phyloP scores from a whole-genome alignment of 179 eudicot species.

The Sideroxylon spinosum region DNA sequence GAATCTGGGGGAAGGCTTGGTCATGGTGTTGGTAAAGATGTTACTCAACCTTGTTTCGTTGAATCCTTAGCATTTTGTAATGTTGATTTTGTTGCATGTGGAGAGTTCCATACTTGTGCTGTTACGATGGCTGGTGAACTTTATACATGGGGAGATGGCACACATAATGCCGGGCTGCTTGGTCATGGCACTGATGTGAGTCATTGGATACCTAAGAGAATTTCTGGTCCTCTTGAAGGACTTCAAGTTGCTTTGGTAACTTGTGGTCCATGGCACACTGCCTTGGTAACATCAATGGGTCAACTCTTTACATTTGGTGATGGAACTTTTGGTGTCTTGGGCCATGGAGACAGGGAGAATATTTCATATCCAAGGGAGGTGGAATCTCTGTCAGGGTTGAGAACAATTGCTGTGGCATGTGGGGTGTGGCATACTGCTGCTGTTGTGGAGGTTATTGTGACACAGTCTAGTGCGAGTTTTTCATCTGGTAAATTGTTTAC shows the following conservation, averaged over 20 bases:
- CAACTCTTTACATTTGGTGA: constrained; percentile 91
- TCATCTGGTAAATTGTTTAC: constrained; percentile 80
- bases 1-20: constrained; percentile 94
- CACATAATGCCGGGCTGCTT: constrained; percentile 77
- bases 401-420: constrained; percentile 84
- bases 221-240: constrained; percentile 78
- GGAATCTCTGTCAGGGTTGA: constrained; percentile 72
- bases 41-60: constrained; percentile 59
- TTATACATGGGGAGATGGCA: constrained; percentile 93
- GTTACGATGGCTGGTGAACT: constrained; percentile 80
- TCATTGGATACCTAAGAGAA: constrained; percentile 88
- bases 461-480: constrained; percentile 63
- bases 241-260: constrained; percentile 70
- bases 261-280: constrained; percentile 97
- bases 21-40: constrained; percentile 77
- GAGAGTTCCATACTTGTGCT: constrained; percentile 89
- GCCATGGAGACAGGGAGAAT: constrained; percentile 78
- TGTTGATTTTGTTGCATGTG: constrained; percentile 87
- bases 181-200: constrained; percentile 81
- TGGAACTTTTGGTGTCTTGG: constrained; percentile 90
- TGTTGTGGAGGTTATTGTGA: constrained; percentile 84
- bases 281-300: constrained; percentile 68
- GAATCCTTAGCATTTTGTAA: constrained; percentile 57
- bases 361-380: constrained; percentile 73
- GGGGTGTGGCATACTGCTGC: constrained; percentile 99